Conservation (phyloP, 1,284 basidiomycete genomes). For the Melampsora occidentalis region DNA sequence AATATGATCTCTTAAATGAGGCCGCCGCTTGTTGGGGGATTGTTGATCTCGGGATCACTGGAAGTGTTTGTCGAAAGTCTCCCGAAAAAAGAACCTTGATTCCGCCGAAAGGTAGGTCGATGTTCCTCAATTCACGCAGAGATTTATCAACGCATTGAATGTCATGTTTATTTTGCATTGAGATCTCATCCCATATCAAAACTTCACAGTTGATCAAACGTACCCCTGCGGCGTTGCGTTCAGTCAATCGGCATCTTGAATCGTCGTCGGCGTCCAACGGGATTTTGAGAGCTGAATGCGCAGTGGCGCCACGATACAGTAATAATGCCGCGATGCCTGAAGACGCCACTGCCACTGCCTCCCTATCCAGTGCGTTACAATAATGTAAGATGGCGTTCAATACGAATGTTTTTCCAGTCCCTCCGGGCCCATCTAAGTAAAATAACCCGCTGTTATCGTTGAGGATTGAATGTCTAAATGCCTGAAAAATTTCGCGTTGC, state of each 20-base stretch:
- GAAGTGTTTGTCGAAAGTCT: slow-evolving; percentile 21
- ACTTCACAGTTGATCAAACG: background rate
- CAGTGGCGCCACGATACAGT: background rate
- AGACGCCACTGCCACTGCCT: background rate
- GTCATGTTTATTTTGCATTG: background rate
- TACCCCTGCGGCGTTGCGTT: background rate
- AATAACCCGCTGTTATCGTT: slow-evolving; percentile 46
- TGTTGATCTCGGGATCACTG: too few relatives aligned
- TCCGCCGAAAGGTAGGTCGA: background rate
- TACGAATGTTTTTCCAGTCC: slow-evolving; percentile 13
- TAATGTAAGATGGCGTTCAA: background rate
- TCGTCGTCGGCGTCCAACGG: background rate
- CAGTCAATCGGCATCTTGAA: background rate
- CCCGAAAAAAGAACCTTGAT: slow-evolving; percentile 14
- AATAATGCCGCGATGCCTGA: slow-evolving; percentile 13
- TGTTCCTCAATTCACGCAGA: background rate
- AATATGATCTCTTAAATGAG: background rate
- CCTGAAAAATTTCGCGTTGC: too few relatives aligned
- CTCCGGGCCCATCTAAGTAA: slow-evolving; percentile 55
- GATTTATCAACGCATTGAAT: background rate
- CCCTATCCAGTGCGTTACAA: background rate
- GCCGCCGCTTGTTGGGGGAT: too few relatives aligned
- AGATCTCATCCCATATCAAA: slow-evolving; percentile 26
- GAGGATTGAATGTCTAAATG: too few relatives aligned
- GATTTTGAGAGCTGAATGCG: slow-evolving; percentile 9